A percentile compares a stretch with the other conserved stretches of the same genome.
Conservation (phyloP, 805 yeast species). For the Yamadazyma sp. region DNA sequence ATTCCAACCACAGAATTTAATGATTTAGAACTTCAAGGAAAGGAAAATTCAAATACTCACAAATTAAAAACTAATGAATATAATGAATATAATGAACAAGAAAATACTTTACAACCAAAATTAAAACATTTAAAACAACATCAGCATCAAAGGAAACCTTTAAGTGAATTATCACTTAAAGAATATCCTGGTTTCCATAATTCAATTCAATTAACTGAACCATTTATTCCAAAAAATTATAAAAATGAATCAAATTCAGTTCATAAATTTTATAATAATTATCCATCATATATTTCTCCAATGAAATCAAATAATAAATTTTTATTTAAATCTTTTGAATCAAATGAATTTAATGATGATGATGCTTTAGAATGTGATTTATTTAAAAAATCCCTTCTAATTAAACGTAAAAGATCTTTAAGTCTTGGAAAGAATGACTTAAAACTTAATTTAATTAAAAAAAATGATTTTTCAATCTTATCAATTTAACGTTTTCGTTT, state of each 20-base stretch:
- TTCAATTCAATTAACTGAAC: constrained; percentile 5
- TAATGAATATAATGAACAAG: constrained; percentile 30
- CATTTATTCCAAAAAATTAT: constrained; percentile 13
- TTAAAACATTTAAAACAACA: constrained; percentile 8
- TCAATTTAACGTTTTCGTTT: constrained; percentile 6
- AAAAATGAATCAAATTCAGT: constrained; percentile 15
- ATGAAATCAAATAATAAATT: constrained; percentile 14
- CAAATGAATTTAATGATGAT: constrained; percentile 15
- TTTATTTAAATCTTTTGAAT: constrained; percentile 12
- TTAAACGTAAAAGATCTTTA: constrained; percentile 30
- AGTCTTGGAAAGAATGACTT: constrained; percentile 39
- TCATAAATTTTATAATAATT: constrained; percentile 10
- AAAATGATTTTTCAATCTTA: constrained; percentile 20
- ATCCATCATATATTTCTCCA: constrained; percentile 15
- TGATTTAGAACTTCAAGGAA: constrained; percentile 13
- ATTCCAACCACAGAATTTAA: constrained; percentile 4
- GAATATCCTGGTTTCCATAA: constrained; percentile 11
- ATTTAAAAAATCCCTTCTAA: constrained; percentile 17
- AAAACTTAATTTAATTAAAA: constrained; percentile 31
- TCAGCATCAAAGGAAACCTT: constrained; percentile 11
- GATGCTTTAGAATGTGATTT: constrained; percentile 21
- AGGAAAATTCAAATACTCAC: constrained; percentile 7
- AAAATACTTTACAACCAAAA: constrained; percentile 25
- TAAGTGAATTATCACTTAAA: constrained; percentile 8
- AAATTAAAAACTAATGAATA: not conserved